Base-by-base conservation (phyloP, 192 early-diverging fungal species). In the Rhizophagus prolifer region DNA sequence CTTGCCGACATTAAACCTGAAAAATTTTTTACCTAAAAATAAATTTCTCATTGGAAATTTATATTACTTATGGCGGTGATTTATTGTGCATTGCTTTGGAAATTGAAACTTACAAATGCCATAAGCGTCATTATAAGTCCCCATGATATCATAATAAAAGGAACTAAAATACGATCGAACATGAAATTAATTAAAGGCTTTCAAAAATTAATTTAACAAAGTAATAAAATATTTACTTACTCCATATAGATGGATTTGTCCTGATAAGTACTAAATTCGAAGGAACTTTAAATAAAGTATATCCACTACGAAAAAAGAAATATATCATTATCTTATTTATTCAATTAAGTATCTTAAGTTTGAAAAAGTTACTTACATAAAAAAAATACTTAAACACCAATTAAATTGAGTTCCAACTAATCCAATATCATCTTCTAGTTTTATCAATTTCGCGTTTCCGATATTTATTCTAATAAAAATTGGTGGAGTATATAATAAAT, bases 211-310 rank as follows among this genome's bases (percentile, higher is more conserved):
- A 46, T 46, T 10, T 10, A 46, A 46, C 12, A 3, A 31, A 3
- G 3, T 31, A 31, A 31, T n/a, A 46, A 46, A 46, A 7, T 38
- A 38, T 6, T 31, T 54, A 19, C 30, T 58, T 25, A 10, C 26
- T 81, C 89, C 89, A 90, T 34, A 75, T 79, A 12, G 79, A 81
- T 16, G 89, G 89, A 26, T 86, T 84, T 70, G 87, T 80, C 23
- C 61, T 78, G 76, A 92, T 92, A 38, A 92, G 80, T 60, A 89
- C 54, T 60, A 92, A 77, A 78, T 92, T 94, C 50, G 90, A 90
- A 6, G 92, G 92, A 16, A 93, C 81, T 79, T 93, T 91, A 77
- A 91, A 92, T 14, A 92, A 23, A 28, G 92, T 82, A 84, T 92
- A 87, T 41, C 88, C 81, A 61, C 44, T 36, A 44, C 21, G 9